Conservation (phyloP, 768 basidiomycete species). For the Trichaptum fuscoviolaceum region DNA sequence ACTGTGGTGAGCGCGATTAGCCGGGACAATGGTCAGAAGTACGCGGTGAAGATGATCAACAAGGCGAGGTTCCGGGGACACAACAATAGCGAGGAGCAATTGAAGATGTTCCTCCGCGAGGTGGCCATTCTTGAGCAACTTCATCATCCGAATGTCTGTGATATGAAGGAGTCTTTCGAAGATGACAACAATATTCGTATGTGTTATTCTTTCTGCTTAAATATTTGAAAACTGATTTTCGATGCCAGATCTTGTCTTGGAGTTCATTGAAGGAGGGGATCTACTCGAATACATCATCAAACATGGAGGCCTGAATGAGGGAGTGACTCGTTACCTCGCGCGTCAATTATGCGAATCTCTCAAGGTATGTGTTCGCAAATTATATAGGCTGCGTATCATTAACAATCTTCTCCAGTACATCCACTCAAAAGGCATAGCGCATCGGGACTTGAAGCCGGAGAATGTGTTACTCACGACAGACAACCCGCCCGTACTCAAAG, state of each 20-base stretch:
- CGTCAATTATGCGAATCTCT: slow-evolving; percentile 81
- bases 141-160: not conserved
- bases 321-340: slow-evolving; percentile 61
- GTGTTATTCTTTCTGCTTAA: slow-evolving; percentile 26
- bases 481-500: slow-evolving; percentile 26
- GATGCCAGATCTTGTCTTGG: slow-evolving; percentile 68
- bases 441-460: slow-evolving; percentile 89
- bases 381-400: not conserved
- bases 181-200: slow-evolving; percentile 45
- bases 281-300: slow-evolving; percentile 74
- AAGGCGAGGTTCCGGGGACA: slow-evolving; percentile 35
- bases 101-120: slow-evolving; percentile 55
- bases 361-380: slow-evolving; percentile 38
- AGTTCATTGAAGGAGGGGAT: slow-evolving; percentile 85
- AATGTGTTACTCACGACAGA: slow-evolving; percentile 30
- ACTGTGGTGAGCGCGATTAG: slow-evolving; percentile 81
- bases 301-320: slow-evolving; percentile 50
- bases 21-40: slow-evolving; percentile 63
- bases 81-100: slow-evolving; percentile 17
- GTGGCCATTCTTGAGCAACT: not conserved
- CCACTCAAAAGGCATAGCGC: slow-evolving; percentile 29
- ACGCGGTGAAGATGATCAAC: slow-evolving; percentile 87
- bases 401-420: slow-evolving; percentile 2
- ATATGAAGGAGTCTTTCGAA: slow-evolving; percentile 1
- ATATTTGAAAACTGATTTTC: slow-evolving; percentile 32